Evolutionary conservation across 352 stramenopile genomes (phyloP), one percentile per base, ranked within the genome.

Genomic region (Pythium coloratum): DNA sequence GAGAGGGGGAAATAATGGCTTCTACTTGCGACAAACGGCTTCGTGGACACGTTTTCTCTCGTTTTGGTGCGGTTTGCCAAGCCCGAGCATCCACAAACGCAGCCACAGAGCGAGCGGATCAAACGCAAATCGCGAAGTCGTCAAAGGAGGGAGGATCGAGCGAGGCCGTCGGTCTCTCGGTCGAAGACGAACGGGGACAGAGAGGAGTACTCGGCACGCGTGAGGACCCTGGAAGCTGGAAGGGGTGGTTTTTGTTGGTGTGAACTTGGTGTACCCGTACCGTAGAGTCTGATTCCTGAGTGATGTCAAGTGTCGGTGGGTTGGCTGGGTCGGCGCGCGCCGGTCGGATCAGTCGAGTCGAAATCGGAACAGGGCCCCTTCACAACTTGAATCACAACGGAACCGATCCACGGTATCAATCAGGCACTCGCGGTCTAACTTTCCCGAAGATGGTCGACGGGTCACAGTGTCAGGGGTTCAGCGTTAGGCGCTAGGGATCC

Each of bases 251-350:
- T 63, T 63, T 49, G 57, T 63, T 63, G 57, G 57, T 63, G 57
- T 63, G 57, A 4, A 63, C 57, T n/a, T 63, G 42, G 57, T 63
- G 57, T 63, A 63, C 57, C 50, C 40, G 57, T 63, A 51, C 57
- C 20, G 28, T 49, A 32, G 42, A 55, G 57, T 63, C 57, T 63
- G 57, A 63, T 63, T 63, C 57, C 42, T 55, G 57, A 55, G 56
- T 62, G 56, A 10, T 14, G 38, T 44, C 38, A 44, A 44, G 32
- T 12, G 55, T 47, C 18, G 18, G 33, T 49, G 16, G 13, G 28
- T 55, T 63, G 42, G 30, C 28, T 49, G 14, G 44, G 40, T 63
- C 57, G 40, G 28, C 42, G 44, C 42, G 28, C 40, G 40, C 40
- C 40, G 2, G 40, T 49, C 40, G 40, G 40, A 49, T 49, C 40